phyloP scores from a whole-genome alignment of 2,329 filamentous ascomycete genomes.

The Aspergillus sp. region DNA sequence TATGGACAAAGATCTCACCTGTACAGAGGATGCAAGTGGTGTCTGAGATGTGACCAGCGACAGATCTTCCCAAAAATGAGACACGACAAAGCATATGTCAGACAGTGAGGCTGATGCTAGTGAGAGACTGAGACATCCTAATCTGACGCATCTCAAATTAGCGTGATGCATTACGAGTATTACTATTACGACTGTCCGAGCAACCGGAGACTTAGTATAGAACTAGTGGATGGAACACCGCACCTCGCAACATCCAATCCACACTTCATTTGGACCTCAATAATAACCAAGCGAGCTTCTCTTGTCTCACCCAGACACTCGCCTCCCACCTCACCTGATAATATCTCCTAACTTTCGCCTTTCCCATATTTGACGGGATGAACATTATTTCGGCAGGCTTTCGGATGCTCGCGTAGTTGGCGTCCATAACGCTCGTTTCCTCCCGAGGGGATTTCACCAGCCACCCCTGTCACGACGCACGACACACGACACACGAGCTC shows the following conservation, averaged over 20 bases:
- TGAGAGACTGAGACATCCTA: not conserved
- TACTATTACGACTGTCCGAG: not conserved
- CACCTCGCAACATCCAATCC: constrained; percentile 2
- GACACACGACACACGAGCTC: constrained; percentile 7
- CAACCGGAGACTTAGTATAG: not conserved
- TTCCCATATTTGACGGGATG: not conserved
- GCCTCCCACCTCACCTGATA: not conserved
- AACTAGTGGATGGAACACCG: constrained; percentile 6
- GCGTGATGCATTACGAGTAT: not conserved
- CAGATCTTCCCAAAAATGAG: not conserved
- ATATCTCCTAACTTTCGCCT: not conserved
- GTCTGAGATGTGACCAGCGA: not conserved
- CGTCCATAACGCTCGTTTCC: constrained; percentile 19
- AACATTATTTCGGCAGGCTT: not conserved
- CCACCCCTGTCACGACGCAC: constrained; percentile 16
- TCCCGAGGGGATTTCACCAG: constrained; percentile 26
- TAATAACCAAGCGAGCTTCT: not conserved
- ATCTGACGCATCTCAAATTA: constrained; percentile 2
- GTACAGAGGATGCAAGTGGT: not conserved
- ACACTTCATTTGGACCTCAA: not conserved
- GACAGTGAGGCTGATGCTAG: not conserved
- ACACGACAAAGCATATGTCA: not conserved
- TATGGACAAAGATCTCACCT: not conserved
- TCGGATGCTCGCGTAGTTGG: constrained; percentile 3
- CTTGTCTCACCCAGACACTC: not conserved